These are phyloP conservation scores for Lactarius tabidus DNA, from an alignment of 768 basidiomycete species.

Conservation along the genomic window DNA sequence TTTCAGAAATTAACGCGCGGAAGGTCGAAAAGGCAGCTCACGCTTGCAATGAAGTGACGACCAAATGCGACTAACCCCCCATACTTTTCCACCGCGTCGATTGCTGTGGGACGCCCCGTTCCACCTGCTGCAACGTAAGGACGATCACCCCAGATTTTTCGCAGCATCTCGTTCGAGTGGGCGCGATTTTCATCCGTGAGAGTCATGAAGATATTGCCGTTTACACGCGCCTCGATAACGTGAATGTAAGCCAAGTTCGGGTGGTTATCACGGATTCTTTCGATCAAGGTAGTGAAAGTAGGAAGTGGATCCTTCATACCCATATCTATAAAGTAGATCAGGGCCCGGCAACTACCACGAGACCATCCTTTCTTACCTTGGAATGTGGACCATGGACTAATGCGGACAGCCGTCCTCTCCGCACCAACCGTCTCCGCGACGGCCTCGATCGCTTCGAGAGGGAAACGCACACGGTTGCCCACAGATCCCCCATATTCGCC, in stretches of 20 bases:
- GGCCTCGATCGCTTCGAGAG: slow-evolving; percentile 36
- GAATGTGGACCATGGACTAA: slow-evolving; percentile 34
- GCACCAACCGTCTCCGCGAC: slow-evolving; percentile 37
- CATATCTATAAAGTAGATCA: slow-evolving; percentile 5
- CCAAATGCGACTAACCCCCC: slow-evolving; percentile 16
- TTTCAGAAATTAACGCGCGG: background rate
- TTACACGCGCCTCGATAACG: background rate
- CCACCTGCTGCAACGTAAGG: slow-evolving; percentile 12
- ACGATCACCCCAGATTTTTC: background rate
- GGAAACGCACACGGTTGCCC: slow-evolving; percentile 42
- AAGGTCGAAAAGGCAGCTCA: background rate
- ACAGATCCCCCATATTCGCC: slow-evolving; percentile 46
- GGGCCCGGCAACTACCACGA: accelerated
- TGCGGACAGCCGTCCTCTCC: slow-evolving; percentile 37
- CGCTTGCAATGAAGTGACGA: slow-evolving; percentile 16
- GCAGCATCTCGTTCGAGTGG: background rate
- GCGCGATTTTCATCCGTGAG: background rate
- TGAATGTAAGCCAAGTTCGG: slow-evolving; percentile 18
- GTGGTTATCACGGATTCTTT: slow-evolving; percentile 4
- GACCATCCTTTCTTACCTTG: slow-evolving; percentile 27
- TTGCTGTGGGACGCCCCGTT: slow-evolving; percentile 7
- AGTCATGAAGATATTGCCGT: background rate
- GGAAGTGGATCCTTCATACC: slow-evolving; percentile 18
- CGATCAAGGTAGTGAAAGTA: background rate
- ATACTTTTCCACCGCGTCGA: slow-evolving; percentile 5